A percentile compares a stretch with the other conserved stretches of the same genome.
phyloP scores from a whole-genome alignment of 208 protist genomes.

The Trichomonas vaginalis region DNA sequence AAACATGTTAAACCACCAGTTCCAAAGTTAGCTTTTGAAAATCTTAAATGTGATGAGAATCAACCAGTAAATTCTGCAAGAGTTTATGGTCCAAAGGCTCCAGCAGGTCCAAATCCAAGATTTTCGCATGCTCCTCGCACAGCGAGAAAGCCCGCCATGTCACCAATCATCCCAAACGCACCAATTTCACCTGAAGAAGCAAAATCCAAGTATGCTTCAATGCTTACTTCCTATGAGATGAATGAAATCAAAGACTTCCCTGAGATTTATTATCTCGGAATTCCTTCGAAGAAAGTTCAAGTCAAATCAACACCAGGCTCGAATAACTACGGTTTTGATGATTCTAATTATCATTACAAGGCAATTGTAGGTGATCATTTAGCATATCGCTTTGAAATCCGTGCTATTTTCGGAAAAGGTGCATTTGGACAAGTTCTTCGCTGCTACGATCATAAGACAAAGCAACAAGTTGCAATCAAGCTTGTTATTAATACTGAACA shows the following conservation, averaged over 20 bases:
- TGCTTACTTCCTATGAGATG: neutral
- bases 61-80: neutral
- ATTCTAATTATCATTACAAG: neutral
- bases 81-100: neutral
- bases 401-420: slow-evolving; percentile 56
- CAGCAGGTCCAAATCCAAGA: neutral
- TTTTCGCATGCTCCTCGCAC: neutral
- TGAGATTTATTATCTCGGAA: neutral
- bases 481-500: slow-evolving; percentile 36
- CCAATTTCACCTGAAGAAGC: neutral
- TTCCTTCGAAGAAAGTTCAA: neutral
- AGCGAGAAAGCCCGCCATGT: neutral
- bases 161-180: neutral
- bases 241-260: neutral
- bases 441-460: slow-evolving; percentile 53
- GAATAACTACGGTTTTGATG: neutral
- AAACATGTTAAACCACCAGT: neutral
- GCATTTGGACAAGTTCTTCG: slow-evolving; percentile 71
- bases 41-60: neutral
- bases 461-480: slow-evolving; percentile 53
- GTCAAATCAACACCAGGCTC: neutral
- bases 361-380: neutral
- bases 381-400: slow-evolving; percentile 62
- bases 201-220: neutral
- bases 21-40: neutral